Evolutionary conservation across 306 rosid species (phyloP), one percentile per base, ranked within the genome.

Genomic region (Erythrophleum fordii): DNA sequence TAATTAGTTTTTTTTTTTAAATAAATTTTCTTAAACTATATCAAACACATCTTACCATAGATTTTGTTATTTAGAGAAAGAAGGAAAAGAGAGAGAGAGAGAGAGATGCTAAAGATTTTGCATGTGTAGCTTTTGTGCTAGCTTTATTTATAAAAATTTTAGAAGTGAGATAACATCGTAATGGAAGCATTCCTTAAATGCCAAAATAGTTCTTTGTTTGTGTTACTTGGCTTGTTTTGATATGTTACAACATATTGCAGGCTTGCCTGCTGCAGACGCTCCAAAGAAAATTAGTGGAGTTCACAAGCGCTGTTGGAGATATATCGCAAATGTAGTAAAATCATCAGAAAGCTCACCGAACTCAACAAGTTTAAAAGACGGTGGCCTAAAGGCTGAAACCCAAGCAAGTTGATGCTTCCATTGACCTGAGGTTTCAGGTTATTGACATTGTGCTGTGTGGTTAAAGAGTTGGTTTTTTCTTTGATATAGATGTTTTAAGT

Each of bases 251-350:
- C 69, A 74, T 78, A 49, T 75, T 89, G 84, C 97, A 96, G 98
- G 99, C 73, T 82, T 83, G 84, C 91, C 84, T 13, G 52, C 83
- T 42, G 97, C 89, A 6, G 92, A 86, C 65, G 89, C 90, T 70
- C 92, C 99, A 1, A 96, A 92, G 88, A 93, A 93, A 83, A 89
- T 96, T 34, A 92, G 99, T 69, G 99, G 99, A 80, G 99, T 92
- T 79, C 96, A 96, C 91, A 96, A 96, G 88, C 97, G 99, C 51
- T 90, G 99, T 82, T 96, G 99, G 99, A 92, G 82, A 84, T 93
- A 93, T 88, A 88, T 93, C 71, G 82, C 90, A 51, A 79, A 79
- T 81, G 67, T 81, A 64, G 64, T 85, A 23, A 89, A 79, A 59
- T 69, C 86, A 41, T 45, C 69, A 13, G 92, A 82, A 80, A 75